phyloP scores from a whole-genome alignment of 768 basidiomycete genomes.

The Postia placenta region DNA sequence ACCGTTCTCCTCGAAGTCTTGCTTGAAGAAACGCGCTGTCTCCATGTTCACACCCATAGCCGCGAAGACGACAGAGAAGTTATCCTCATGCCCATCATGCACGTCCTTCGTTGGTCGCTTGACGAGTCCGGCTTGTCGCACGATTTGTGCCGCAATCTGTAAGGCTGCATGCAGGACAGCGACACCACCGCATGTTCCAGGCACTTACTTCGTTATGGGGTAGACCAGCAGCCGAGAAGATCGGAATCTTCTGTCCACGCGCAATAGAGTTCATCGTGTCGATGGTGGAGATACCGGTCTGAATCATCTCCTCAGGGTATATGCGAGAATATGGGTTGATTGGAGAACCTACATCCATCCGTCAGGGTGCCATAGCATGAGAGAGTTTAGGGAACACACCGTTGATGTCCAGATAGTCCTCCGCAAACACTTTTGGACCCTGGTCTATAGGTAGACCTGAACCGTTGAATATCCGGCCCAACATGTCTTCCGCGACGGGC shows the following conservation, averaged over 20 bases:
- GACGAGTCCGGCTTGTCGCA: slow-evolving; percentile 97
- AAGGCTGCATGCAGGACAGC: slow-evolving; percentile 7
- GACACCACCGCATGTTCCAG: slow-evolving; percentile 4
- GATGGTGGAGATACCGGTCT: slow-evolving; percentile 98
- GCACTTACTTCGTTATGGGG: slow-evolving; percentile 89
- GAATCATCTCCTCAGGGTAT: slow-evolving; percentile 99
- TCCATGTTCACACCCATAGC: slow-evolving; percentile 99
- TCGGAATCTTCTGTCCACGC: slow-evolving; percentile 99
- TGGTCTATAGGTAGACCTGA: slow-evolving; percentile 97
- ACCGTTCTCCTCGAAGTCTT: slow-evolving; percentile 99
- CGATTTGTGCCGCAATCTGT: slow-evolving; percentile 99
- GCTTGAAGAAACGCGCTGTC: slow-evolving; percentile 98
- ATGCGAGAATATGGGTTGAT: slow-evolving; percentile 98
- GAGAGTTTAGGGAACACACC: slow-evolving; percentile 43
- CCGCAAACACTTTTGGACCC: slow-evolving; percentile 98
- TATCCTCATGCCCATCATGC: slow-evolving; percentile 98
- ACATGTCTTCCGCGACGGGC: slow-evolving; percentile 97
- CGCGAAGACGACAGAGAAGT: slow-evolving; percentile 99
- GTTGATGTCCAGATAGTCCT: slow-evolving; percentile 99
- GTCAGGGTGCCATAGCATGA: slow-evolving; percentile 8
- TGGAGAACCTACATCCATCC: slow-evolving; percentile 66
- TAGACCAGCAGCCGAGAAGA: slow-evolving; percentile 97
- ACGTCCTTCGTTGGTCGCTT: slow-evolving; percentile 96
- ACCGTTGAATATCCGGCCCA: slow-evolving; percentile 98
- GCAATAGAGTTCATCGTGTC: slow-evolving; percentile 99